Percentiles rank a stretch among this genome's conserved stretches.
Conservation (phyloP, 495 filamentous ascomycete species). For the Aspergillus avenaceus region DNA sequence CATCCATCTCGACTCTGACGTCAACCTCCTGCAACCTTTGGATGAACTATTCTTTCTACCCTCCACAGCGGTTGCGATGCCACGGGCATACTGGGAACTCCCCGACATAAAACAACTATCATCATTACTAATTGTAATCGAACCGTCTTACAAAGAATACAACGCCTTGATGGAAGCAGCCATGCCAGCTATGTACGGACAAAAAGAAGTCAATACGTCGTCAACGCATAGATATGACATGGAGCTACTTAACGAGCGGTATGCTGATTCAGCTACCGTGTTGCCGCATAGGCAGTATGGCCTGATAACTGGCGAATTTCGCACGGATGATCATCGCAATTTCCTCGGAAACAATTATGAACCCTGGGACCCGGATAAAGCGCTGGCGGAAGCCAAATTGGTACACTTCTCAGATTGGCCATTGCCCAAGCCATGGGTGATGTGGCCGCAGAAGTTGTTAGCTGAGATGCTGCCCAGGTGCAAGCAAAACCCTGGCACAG, state of each 20-base stretch:
- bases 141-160: conserved; percentile 55
- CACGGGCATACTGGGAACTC: conserved; percentile 67
- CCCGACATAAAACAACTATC: conserved; percentile 50
- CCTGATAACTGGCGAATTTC: conserved; percentile 68
- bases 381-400: conserved; percentile 64
- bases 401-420: conserved; percentile 84
- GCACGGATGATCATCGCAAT: conserved; percentile 50
- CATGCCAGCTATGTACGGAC: conserved; percentile 25
- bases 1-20: conserved; percentile 66
- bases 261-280: conserved; percentile 60
- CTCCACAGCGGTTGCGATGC: conserved; percentile 54
- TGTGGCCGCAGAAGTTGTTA: conserved; percentile 52
- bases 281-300: conserved; percentile 73
- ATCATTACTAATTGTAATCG: conserved; percentile 60
- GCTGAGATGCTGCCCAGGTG: conserved; percentile 57
- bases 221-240: conserved; percentile 54
- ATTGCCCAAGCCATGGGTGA: conserved; percentile 74
- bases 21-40: conserved; percentile 58
- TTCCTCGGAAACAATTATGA: conserved; percentile 63
- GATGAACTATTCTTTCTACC: conserved; percentile 77
- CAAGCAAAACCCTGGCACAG: conserved; percentile 41
- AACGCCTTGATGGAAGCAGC: conserved; percentile 44
- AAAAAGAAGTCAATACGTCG: conserved; percentile 18
- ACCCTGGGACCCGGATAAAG: conserved; percentile 63
- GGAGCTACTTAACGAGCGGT: conserved; percentile 73